Conservation (phyloP, 371 early-diverging fungal genomes). For the Gilbertella persicaria region DNA sequence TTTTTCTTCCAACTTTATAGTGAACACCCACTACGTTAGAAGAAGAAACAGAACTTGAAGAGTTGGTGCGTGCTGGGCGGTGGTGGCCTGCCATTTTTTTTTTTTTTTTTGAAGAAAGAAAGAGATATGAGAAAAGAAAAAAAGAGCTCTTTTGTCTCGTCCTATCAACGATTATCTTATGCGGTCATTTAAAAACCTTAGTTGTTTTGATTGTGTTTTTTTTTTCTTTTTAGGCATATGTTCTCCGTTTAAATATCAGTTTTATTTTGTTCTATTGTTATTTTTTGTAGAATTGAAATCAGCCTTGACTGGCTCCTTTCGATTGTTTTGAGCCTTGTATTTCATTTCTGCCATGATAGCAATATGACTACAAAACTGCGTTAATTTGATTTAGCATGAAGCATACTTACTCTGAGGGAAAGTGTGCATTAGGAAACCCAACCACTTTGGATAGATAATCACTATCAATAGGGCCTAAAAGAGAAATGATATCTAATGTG, state of each 20-base stretch:
- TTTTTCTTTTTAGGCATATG: no score
- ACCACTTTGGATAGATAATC: constrained; percentile 79
- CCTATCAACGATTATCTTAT: no score
- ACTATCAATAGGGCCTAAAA: constrained; percentile 84
- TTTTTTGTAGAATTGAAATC: constrained; percentile 21
- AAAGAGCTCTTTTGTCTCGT: no score
- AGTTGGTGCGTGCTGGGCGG: constrained; percentile 25
- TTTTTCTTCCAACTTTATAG: constrained; percentile 90
- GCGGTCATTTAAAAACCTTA: not conserved
- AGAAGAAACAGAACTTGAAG: constrained; percentile 20
- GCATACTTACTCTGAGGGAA: constrained; percentile 86
- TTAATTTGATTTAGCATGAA: not conserved
- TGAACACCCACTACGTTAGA: constrained; percentile 85
- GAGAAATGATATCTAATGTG: constrained; percentile 76
- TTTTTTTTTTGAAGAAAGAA: not conserved
- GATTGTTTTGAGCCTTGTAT: constrained; percentile 18
- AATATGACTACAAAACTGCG: constrained; percentile 46
- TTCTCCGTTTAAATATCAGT: no score
- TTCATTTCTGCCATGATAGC: constrained; percentile 63
- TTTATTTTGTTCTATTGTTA: constrained; percentile 16
- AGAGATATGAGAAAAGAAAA: not conserved
- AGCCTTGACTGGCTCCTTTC: constrained; percentile 19
- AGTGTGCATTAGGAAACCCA: constrained; percentile 95
- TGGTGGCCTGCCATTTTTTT: constrained; percentile 18
- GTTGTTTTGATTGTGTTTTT: no score